Evolutionary conservation across 2,329 filamentous ascomycete species (phyloP).

Genomic region (Aureobasidium zeae): DNA sequence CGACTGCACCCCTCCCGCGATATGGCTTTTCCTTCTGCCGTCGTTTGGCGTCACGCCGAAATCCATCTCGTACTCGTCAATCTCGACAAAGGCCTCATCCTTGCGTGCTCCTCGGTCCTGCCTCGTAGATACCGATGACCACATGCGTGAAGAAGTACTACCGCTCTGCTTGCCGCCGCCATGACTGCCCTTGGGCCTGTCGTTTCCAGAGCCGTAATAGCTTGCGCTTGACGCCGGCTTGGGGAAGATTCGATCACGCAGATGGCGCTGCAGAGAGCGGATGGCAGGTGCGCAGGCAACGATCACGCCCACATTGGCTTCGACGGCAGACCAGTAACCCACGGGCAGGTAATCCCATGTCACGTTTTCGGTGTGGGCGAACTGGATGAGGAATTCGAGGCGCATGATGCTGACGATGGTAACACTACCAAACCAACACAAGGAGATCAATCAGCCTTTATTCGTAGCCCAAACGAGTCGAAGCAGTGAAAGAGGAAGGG

Average conservation of each 20-base stretch:
- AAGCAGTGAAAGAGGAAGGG: background rate
- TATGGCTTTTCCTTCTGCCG: too few relatives aligned
- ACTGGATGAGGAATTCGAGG: constrained; percentile 16
- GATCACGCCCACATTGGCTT: constrained; percentile 17
- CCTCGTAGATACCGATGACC: too few relatives aligned
- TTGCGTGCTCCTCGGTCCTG: too few relatives aligned
- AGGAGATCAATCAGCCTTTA: too few relatives aligned
- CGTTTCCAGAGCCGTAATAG: too few relatives aligned
- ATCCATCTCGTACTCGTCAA: constrained; percentile 11
- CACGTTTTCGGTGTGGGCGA: constrained; percentile 14
- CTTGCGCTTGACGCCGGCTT: background rate
- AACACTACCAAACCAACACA: too few relatives aligned
- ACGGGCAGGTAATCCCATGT: constrained; percentile 16
- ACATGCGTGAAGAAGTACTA: too few relatives aligned
- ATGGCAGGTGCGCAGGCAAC: constrained; percentile 19
- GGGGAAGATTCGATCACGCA: constrained; percentile 1
- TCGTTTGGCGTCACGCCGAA: background rate
- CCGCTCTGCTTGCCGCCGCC: too few relatives aligned
- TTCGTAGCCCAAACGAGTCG: too few relatives aligned
- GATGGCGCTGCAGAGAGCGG: constrained; percentile 13
- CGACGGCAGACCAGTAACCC: constrained; percentile 17
- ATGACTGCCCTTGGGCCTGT: too few relatives aligned
- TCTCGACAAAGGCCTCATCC: constrained; percentile 5
- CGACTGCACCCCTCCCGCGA: background rate
- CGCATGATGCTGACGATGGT: constrained; percentile 19